Evolutionary conservation across 495 filamentous ascomycete genomes (phyloP).

Genomic region (Aspergillus funiculosus): DNA sequence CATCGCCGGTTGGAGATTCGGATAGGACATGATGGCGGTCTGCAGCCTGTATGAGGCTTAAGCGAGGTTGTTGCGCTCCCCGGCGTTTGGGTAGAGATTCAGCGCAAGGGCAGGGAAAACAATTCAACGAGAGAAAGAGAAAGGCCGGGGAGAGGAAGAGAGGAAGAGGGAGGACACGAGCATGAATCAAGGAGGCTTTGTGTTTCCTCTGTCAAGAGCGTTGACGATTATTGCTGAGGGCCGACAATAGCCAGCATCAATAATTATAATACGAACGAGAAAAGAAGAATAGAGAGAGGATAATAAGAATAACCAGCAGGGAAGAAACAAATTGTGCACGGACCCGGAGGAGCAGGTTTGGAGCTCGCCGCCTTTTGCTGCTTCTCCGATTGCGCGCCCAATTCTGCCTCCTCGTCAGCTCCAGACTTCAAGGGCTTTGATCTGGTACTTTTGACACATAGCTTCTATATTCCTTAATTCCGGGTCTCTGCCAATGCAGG

Average conservation of each 20-base stretch:
- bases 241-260: constrained; percentile 9
- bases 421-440: neutral
- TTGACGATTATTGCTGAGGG: constrained; percentile 12
- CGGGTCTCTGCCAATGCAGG: neutral
- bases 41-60: constrained; percentile 14
- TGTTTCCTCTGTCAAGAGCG: constrained; percentile 12
- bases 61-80: constrained; percentile 30
- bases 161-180: neutral
- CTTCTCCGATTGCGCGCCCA: constrained; percentile 2
- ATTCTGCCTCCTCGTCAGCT: constrained; percentile 4
- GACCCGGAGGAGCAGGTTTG: constrained; percentile 11
- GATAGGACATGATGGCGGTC: constrained; percentile 51
- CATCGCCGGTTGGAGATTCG: constrained; percentile 39
- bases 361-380: constrained; percentile 23
- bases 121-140: constrained; percentile 10
- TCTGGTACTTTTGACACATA: neutral
- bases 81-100: constrained; percentile 17
- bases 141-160: constrained; percentile 9
- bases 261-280: no score
- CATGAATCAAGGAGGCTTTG: constrained; percentile 13
- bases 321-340: constrained; percentile 37
- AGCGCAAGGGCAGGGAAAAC: constrained; percentile 20
- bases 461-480: neutral
- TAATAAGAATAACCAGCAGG: constrained; percentile 17
- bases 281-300: neutral